Evolutionary conservation across 2,329 filamentous ascomycete species (phyloP).

Genomic region (Fusarium begoniae): DNA sequence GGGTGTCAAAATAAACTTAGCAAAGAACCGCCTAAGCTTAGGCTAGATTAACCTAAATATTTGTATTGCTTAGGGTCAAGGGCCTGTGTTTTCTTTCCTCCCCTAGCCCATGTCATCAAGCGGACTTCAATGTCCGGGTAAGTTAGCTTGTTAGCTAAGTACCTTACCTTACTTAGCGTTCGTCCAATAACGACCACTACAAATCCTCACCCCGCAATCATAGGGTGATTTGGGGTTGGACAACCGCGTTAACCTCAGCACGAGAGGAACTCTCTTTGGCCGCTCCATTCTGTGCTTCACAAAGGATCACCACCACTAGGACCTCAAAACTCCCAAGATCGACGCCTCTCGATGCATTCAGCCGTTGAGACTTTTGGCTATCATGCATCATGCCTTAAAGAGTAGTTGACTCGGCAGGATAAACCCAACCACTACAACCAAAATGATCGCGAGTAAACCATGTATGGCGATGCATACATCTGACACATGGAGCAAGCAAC

Average conservation of each 20-base stretch:
- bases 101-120: constrained; percentile 3
- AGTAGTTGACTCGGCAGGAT: constrained; percentile 8
- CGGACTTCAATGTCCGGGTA: constrained; percentile 42
- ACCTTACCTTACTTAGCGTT: background rate
- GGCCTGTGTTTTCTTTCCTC: too few species aligned
- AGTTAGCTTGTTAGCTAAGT: background rate
- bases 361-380: constrained; percentile 3
- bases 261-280: constrained; percentile 1
- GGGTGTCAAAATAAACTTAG: too few species aligned
- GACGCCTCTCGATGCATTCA: constrained; percentile 26
- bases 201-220: constrained; percentile 32
- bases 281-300: constrained; percentile 5
- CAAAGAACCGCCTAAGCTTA: too few species aligned
- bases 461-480: constrained; percentile 6
- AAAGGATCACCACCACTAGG: constrained; percentile 10
- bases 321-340: constrained; percentile 23
- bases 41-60: too few species aligned
- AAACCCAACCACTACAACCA: constrained; percentile 25
- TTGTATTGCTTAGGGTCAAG: too few species aligned
- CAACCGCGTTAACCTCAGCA: constrained; percentile 32
- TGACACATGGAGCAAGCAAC: constrained; percentile 4
- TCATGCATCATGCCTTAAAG: constrained; percentile 23
- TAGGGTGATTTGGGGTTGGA: constrained; percentile 17
- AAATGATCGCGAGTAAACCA: constrained; percentile 1
- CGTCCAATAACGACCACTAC: constrained; percentile 29